A percentile compares a stretch with the other conserved stretches of the same genome.
These are phyloP conservation scores for Fusarium albidum DNA, from an alignment of 2,329 filamentous ascomycete genomes.

Conservation along the genomic window DNA sequence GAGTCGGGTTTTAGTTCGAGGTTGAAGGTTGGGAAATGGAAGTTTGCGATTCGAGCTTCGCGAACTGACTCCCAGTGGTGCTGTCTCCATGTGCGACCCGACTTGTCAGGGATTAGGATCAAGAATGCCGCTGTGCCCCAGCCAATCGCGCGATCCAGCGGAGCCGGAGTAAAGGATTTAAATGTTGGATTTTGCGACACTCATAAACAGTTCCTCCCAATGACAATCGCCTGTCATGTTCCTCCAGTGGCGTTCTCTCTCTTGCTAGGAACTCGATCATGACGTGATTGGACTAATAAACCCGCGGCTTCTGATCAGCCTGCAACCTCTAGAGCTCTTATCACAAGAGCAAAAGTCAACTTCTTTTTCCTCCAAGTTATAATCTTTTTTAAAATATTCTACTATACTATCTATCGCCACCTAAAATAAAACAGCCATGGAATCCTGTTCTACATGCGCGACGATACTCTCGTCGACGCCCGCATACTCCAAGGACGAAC, in stretches of 20 bases:
- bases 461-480: constrained; percentile 64
- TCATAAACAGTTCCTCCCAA: too few relatives aligned
- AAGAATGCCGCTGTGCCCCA: too few relatives aligned
- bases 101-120: too few relatives aligned
- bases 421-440: constrained; percentile 44
- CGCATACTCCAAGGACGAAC: constrained; percentile 64
- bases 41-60: too few relatives aligned
- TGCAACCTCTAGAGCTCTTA: constrained; percentile 8
- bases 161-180: too few relatives aligned
- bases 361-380: constrained; percentile 7
- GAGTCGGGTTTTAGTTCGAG: too few relatives aligned
- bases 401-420: neutral
- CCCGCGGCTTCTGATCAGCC: constrained; percentile 1
- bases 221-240: constrained; percentile 3
- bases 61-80: too few relatives aligned
- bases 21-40: too few relatives aligned
- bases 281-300: constrained; percentile 42
- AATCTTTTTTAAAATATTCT: constrained; percentile 1
- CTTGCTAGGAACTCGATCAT: constrained; percentile 33
- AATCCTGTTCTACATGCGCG: constrained; percentile 76
- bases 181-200: too few relatives aligned
- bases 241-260: constrained; percentile 24
- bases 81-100: too few relatives aligned
- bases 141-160: too few relatives aligned
- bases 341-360: neutral